phyloP scores from a whole-genome alignment of 2,329 filamentous ascomycete species.

The Metarhizium brunneum region DNA sequence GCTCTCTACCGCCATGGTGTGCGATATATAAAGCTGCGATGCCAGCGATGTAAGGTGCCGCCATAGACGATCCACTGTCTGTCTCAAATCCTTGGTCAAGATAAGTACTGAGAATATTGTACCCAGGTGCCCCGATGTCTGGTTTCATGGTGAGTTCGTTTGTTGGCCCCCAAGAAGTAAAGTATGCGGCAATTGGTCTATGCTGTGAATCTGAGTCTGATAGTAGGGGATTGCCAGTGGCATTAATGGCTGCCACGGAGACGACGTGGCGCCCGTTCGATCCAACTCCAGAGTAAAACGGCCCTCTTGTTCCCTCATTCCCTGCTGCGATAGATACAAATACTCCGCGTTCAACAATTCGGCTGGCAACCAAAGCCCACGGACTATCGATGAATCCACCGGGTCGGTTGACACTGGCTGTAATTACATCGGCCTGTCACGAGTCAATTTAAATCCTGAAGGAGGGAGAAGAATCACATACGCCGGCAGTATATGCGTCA shows the following conservation, averaged over 20 bases:
- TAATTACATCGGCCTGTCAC: conserved; percentile 32
- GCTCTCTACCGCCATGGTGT: conserved; percentile 29
- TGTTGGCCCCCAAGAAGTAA: conserved; percentile 42
- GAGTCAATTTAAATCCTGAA: not conserved
- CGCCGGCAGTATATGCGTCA: conserved; percentile 25
- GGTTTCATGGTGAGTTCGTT: conserved; percentile 43
- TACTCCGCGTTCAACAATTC: conserved; percentile 34
- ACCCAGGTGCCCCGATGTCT: conserved; percentile 39
- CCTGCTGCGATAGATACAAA: conserved; percentile 42
- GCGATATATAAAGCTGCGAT: conserved; percentile 37
- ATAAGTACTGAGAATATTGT: conserved; percentile 40
- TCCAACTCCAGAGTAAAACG: conserved; percentile 32
- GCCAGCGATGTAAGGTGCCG: conserved; percentile 43
- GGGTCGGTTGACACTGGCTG: conserved; percentile 27
- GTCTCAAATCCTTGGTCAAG: conserved; percentile 33
- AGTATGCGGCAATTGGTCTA: conserved; percentile 30
- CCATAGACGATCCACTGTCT: conserved; percentile 47
- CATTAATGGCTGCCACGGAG: conserved; percentile 27
- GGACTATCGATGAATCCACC: conserved; percentile 31
- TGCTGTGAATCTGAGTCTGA: conserved; percentile 15
- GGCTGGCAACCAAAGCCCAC: conserved; percentile 31
- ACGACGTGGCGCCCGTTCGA: conserved; percentile 23
- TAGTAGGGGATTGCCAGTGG: conserved; percentile 32
- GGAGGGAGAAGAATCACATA: conserved; percentile 5
- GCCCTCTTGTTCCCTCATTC: conserved; percentile 38